Conservation (phyloP, 1,284 basidiomycete genomes). For the Tilletia horrida region DNA sequence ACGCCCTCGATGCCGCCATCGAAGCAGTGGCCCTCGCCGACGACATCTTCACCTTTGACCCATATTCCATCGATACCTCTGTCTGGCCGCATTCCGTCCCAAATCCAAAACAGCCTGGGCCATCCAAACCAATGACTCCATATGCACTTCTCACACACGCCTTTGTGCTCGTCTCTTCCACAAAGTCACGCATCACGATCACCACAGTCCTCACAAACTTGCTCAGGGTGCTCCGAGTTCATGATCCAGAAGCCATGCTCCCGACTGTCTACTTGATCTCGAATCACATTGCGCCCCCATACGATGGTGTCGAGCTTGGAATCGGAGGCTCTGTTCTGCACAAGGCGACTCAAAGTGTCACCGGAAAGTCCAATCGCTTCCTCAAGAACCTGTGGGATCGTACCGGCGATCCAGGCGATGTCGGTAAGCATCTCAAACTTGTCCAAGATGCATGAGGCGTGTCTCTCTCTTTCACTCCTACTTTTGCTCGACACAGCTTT, state of each 20-base stretch:
- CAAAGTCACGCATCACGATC: conserved; percentile 77
- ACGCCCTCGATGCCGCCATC: conserved; percentile 36
- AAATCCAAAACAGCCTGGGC: conserved; percentile 19
- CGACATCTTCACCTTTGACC: conserved; percentile 53
- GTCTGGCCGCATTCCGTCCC: conserved; percentile 37
- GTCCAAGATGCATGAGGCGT: not conserved
- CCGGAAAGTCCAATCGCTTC: conserved; percentile 68
- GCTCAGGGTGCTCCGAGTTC: conserved; percentile 67
- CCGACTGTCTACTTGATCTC: conserved; percentile 84
- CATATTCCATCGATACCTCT: conserved; percentile 33
- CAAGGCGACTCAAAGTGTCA: conserved; percentile 76
- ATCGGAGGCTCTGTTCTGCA: conserved; percentile 66
- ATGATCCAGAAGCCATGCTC: conserved; percentile 70
- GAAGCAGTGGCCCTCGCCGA: conserved; percentile 43
- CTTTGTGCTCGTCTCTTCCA: conserved; percentile 69
- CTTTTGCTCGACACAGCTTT: conserved; percentile 26
- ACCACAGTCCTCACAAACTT: conserved; percentile 75
- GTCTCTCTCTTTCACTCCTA: not conserved
- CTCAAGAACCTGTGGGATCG: conserved; percentile 62
- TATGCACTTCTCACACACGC: conserved; percentile 78
- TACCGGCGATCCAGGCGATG: conserved; percentile 52
- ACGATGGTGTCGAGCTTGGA: conserved; percentile 57
- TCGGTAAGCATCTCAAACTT: conserved; percentile 19
- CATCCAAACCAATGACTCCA: conserved; percentile 58
- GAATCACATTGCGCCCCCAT: conserved; percentile 72